Evolutionary conservation across 1,284 basidiomycete species (phyloP), one percentile per base, ranked within the genome.

Genomic region (Cutaneotrichosporon spelunceum): DNA sequence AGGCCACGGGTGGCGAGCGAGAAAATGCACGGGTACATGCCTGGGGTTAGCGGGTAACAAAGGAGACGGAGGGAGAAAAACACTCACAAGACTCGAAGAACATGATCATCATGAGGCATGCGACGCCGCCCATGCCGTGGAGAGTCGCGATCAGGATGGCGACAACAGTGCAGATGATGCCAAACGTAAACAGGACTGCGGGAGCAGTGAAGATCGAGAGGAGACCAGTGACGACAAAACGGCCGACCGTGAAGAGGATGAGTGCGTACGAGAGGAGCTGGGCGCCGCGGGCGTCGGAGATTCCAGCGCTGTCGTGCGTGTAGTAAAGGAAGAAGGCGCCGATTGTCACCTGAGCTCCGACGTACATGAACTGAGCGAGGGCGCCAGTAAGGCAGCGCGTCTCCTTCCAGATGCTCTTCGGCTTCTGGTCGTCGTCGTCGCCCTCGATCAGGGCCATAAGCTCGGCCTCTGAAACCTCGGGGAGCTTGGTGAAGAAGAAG

Each of bases 301-400:
- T 83, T n/a, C 84, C 83, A 47, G 87, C 83, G 66, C 86, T 84
- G 56, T 87, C 86, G 26, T 81, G 76, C 55, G 87, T 82, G 74
- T 83, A 88, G 81, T 88, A 88, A 66, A 90, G 84, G 33, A 87
- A 86, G 67, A 90, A 84, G 13, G 87, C 81, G 5, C 88, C 89
- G 30, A 89, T 85, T 5, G 82, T 85, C 26, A 90, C 87, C 77
- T 90, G 87, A 2, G 87, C 86, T 27, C 88, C 88, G 36, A 85
- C 84, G 73, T 90, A 89, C 26, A 64, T 24, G 59, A 65, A 65
- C 59, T 66, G 63, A 23, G 64, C 60, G 33, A 64, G 23, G 14
- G 56, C 42, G 45, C 89, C 89, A 71, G 88, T 85, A 55, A 89
- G 80, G 66, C 87, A 86, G 68, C 86, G 84, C 70, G 84, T 60